Base-by-base conservation (phyloP, 106 monocot genomes). In the Gastrodia elata region DNA sequence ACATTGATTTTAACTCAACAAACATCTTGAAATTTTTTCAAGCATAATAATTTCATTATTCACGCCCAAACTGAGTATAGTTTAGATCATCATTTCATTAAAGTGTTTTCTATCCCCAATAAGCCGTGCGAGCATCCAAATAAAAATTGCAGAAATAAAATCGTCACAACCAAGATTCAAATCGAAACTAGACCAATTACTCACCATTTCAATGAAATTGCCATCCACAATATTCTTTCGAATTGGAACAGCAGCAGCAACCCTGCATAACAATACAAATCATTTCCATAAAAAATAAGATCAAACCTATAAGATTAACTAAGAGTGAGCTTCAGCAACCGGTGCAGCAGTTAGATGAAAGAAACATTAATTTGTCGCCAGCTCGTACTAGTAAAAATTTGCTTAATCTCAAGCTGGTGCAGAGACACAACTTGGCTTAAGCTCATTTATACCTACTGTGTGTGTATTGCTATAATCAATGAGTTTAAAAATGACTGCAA, bases 171-270 rank as follows among this genome's bases (percentile, higher is more conserved):
- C n/a, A 4, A 67, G 5, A 67, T 38, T 38, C n/a, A 32, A 61
- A 20, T n/a, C 35, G 20, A 13, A 67, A 18, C 2, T 27, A 35
- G 13, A 37, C 6, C 67, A n/a, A n/a, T n/a, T n/a, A n/a, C n/a
- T 67, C 36, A 69, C 69, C 69, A 40, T 69, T 69, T 40, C 69
- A 69, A 26, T 10, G 27, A 69, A 69, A 39, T 40, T 69, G 24
- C 39, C 69, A 69, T 69, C 69, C 39, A 39, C 24, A 41, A 40
- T 4, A 11, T 18, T 69, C 2, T 4, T 69, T 40, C 35, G 69
- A 24, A 69, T 69, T 40, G 40, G 40, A 69, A 16, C 40, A 69
- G 22, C 40, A n/a, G n/a, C n/a, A 25, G 13, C 69, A 69, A 26
- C 40, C 69, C 69, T 69, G 69, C 69, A 69, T 13, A 26, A 10